A percentile compares a stretch with the other conserved stretches of the same genome.
Conservation (phyloP, 2,329 filamentous ascomycete species). For the Botryotinia narcissicola region DNA sequence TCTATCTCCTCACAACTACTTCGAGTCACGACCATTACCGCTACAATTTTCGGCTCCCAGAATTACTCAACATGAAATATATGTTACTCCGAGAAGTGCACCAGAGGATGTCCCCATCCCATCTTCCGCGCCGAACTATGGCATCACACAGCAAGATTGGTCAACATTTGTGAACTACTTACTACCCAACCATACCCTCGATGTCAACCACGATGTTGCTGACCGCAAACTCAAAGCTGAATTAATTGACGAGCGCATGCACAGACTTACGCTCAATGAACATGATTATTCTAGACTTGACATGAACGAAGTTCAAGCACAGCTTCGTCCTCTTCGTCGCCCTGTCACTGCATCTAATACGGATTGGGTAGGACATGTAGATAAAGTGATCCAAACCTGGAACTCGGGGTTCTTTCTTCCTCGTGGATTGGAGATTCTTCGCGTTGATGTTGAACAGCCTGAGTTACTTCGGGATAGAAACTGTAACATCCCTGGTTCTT, state of each 20-base stretch:
- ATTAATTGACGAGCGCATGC: conserved; percentile 36
- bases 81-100: conserved; percentile 21
- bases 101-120: conserved; percentile 32
- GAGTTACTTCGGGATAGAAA: neutral
- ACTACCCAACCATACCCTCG: conserved; percentile 48
- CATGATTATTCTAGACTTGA: conserved; percentile 30
- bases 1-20: conserved; percentile 30
- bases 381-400: conserved; percentile 52
- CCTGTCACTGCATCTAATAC: neutral
- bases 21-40: conserved; percentile 35
- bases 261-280: conserved; percentile 28
- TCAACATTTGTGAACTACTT: conserved; percentile 57
- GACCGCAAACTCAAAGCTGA: conserved; percentile 51
- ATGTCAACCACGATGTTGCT: conserved; percentile 47
- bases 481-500: conserved; percentile 44
- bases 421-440: conserved; percentile 47
- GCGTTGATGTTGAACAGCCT: conserved; percentile 38
- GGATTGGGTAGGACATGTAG: conserved; percentile 37
- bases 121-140: conserved; percentile 36
- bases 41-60: conserved; percentile 36
- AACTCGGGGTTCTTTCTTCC: conserved; percentile 56
- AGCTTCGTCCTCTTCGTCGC: conserved; percentile 41
- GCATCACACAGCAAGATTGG: conserved; percentile 55
- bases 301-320: conserved; percentile 43
- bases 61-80: conserved; percentile 25